phyloP scores from a whole-genome alignment of 176 grass and related monocot species.

The Puccinellia tenuiflora region DNA sequence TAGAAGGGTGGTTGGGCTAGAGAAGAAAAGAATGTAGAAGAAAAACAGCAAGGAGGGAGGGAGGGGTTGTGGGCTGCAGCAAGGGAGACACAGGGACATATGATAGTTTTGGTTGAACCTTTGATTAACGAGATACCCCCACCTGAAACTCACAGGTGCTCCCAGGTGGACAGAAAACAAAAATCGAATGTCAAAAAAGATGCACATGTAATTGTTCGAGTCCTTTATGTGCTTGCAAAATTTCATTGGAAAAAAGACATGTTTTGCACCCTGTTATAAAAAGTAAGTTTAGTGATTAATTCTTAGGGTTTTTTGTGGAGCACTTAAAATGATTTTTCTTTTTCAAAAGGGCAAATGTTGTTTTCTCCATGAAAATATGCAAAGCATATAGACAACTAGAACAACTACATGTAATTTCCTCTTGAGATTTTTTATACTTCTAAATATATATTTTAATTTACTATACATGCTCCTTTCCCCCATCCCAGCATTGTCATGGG shows the following conservation, averaged over 20 bases:
- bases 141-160: neutral
- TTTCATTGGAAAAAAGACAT: neutral
- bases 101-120: no score
- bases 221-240: neutral
- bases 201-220: neutral
- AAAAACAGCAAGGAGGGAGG: neutral
- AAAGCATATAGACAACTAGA: neutral
- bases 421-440: neutral
- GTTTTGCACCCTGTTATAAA: neutral
- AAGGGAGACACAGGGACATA: no score
- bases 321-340: neutral
- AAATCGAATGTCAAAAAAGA: neutral
- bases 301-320: neutral
- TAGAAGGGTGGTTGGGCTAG: neutral
- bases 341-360: neutral
- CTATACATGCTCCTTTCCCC: neutral
- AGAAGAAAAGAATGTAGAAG: neutral
- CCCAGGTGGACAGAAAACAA: no score
- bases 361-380: neutral
- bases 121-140: no score
- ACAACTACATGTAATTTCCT: neutral
- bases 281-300: neutral
- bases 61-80: neutral
- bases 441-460: neutral
- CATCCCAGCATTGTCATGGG: neutral